Evolutionary conservation across 1,284 basidiomycete species (phyloP), one percentile per base, ranked within the genome.

Genomic region (Ustilago trichophora): DNA sequence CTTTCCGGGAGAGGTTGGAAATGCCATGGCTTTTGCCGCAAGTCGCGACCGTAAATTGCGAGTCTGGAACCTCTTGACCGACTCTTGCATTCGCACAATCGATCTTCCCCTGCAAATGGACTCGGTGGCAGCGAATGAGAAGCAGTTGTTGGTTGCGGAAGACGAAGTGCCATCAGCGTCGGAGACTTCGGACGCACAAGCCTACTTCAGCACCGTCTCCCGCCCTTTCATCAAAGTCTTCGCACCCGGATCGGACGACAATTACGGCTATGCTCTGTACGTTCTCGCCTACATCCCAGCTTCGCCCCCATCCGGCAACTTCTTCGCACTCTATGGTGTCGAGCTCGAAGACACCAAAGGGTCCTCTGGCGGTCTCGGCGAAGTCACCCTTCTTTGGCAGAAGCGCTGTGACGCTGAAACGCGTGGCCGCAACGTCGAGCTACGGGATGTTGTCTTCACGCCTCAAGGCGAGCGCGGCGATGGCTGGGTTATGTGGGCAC

Each of bases 41-140:
- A 75, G 74, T 34, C 58, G 70, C 12, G 78, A 80, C 42, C 73
- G 77, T 34, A 77, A 76, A 55, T 57, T 80, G 31, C 63, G 78
- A 8, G 68, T 77, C 11, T 80, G 78, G 78, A 77, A 75, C 36
- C 47, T 80, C 13, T 41, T 63, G 26, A 69, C 72, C n/a, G 77
- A 78, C 27, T 64, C 67, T 11, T 76, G 77, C 52, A 56, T 80
- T n/a, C 73, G 75, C 27, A 73, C 68, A 21, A 50, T 78, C 46
- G 75, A 72, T 25, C 66, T 80, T 13, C 78, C 53, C 4, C 27
- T 60, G 25, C 56, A 59, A 35, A 55, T 62, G 55, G 58, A 56
- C 4, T 54, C 65, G 11, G 13, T 32, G 4, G 25, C 53, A 9
- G 46, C 47, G 15, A 49, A 19, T 33, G 69, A 63, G 22, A 58